Evolutionary conservation across 2,329 filamentous ascomycete species (phyloP).

Genomic region (Cladophialophora yegresii): DNA sequence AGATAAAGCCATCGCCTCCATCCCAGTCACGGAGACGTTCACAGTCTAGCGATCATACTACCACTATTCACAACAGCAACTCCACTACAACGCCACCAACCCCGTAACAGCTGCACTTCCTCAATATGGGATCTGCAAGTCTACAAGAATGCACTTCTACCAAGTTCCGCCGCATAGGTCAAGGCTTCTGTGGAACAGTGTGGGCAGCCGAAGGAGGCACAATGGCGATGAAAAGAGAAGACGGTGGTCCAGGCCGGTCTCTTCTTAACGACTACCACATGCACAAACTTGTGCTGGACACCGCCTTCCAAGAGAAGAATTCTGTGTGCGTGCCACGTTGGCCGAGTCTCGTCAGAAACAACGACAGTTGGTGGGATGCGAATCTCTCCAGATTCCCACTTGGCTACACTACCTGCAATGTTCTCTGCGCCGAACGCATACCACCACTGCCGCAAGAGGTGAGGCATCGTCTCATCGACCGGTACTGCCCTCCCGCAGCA

Average conservation of each 20-base stretch:
- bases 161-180: slow-evolving; percentile 39
- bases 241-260: slow-evolving; percentile 38
- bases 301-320: neutral
- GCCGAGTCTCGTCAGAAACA: slow-evolving; percentile 18
- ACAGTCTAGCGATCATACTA: neutral
- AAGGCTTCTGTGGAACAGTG: slow-evolving; percentile 42
- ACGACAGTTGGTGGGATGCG: slow-evolving; percentile 18
- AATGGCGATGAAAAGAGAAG: slow-evolving; percentile 42
- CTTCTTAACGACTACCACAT: slow-evolving; percentile 41
- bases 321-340: slow-evolving; percentile 23
- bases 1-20: too few species aligned
- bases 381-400: slow-evolving; percentile 20
- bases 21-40: neutral
- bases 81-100: neutral
- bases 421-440: slow-evolving; percentile 43
- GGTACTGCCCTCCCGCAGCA: slow-evolving; percentile 40
- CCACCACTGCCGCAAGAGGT: slow-evolving; percentile 38
- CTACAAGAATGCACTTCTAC: neutral
- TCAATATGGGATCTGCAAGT: neutral
- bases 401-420: slow-evolving; percentile 35
- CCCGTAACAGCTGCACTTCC: neutral
- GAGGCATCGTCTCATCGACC: slow-evolving; percentile 40
- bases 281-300: slow-evolving; percentile 37
- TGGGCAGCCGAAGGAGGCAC: slow-evolving; percentile 36
- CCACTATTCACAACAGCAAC: neutral